Percentiles rank a stretch among this genome's conserved stretches.
These are phyloP conservation scores for Candida sp. DNA, from an alignment of 1,139 yeast genomes.

Conservation along the genomic window DNA sequence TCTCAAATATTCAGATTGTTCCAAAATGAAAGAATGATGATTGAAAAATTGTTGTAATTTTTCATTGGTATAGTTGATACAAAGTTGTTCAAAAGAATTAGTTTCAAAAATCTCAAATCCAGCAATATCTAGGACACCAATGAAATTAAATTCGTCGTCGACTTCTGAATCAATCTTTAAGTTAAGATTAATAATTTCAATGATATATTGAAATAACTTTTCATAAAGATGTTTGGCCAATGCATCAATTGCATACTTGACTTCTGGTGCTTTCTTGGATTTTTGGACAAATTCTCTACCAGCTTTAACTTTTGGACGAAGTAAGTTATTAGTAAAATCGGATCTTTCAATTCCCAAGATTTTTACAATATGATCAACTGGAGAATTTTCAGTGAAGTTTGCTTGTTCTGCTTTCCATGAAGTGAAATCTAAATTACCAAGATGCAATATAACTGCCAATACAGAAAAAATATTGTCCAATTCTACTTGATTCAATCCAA, in stretches of 20 bases:
- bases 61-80: conserved; percentile 96
- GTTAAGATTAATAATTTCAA: conserved; percentile 71
- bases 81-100: conserved; percentile 93
- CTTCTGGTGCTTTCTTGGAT: conserved; percentile 77
- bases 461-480: conserved; percentile 59
- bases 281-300: conserved; percentile 86
- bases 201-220: conserved; percentile 74
- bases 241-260: conserved; percentile 80
- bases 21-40: conserved; percentile 95
- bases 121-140: conserved; percentile 95
- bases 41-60: conserved; percentile 95
- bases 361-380: conserved; percentile 54
- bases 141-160: conserved; percentile 47
- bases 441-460: conserved; percentile 74
- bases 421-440: conserved; percentile 80
- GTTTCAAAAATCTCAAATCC: conserved; percentile 94
- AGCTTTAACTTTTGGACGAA: conserved; percentile 86
- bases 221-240: conserved; percentile 87
- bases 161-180: conserved; percentile 32
- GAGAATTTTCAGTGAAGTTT: conserved; percentile 51
- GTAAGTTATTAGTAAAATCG: conserved; percentile 53
- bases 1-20: conserved; percentile 90
- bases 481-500: conserved; percentile 65
- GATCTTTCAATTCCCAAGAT: conserved; percentile 62
- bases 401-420: conserved; percentile 83